Evolutionary conservation across 2,329 filamentous ascomycete species (phyloP), one percentile per base, ranked within the genome.

Genomic region (Aureobasidium sp.): DNA sequence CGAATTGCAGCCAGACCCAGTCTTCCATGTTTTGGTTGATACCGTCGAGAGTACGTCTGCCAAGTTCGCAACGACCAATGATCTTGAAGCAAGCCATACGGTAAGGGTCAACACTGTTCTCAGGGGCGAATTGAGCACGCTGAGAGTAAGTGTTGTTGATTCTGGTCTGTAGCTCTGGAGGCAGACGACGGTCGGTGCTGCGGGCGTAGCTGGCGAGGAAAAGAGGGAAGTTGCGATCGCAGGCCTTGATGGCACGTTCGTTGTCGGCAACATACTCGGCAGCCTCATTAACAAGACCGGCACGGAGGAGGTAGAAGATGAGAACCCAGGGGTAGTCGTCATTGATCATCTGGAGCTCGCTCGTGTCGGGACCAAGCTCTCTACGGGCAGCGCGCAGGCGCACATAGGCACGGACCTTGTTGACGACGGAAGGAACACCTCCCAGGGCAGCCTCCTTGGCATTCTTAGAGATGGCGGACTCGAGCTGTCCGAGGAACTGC

Each of bases 11-110:
- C 81, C 81, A 85, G 57, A 83, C 74, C 80, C 80, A 85, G 60
- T 85, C 81, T 60, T 84, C 80, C 61, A 83, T 78, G 29, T 74
- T 76, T 63, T 80, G 78, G 37, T 72, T 78, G 56, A 84, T 74
- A 4, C 72, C 70, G 39, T 82, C 79, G 30, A 85, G 68, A 55
- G 72, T 79, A 52, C 79, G 74, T 38, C 75, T 74, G 42, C 69
- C 73, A 55, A 84, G 71, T 58, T 85, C 81, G 63, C 81, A 84
- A 45, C 81, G 89, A 40, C 94, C 93, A 61, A 98, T 86, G 57
- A 98, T 84, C 76, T 98, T 97, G 78, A 97, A 97, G 68, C 93
- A 96, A 42, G 91, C 90, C 83, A 95, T 90, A 51, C 90, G 84
- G 73, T 94, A 98, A 22, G 93, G 93, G 67, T 98, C 93, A 58